These are phyloP conservation scores for Colletotrichum cordylinicola DNA, from an alignment of 2,329 filamentous ascomycete genomes.

Conservation along the genomic window DNA sequence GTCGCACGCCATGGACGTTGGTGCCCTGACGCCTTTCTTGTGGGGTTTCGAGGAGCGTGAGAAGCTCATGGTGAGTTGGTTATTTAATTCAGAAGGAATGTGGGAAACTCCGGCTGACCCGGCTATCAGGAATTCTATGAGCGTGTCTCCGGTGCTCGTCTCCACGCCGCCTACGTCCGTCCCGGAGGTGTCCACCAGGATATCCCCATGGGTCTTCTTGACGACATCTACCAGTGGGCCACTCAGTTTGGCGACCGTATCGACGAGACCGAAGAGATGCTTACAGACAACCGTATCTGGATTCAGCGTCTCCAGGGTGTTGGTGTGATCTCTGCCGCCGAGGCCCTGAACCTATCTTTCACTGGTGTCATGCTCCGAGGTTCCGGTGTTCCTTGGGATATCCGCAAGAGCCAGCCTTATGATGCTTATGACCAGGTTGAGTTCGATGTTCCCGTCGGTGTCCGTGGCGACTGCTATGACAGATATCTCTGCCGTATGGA, in stretches of 20 bases:
- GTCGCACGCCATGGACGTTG: constrained; percentile 98
- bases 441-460: constrained; percentile 95
- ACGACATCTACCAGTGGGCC: constrained; percentile 99
- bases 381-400: constrained; percentile 93
- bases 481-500: constrained; percentile 99
- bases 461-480: constrained; percentile 99
- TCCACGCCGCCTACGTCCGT: constrained; percentile 96
- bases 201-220: constrained; percentile 88
- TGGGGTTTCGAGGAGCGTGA: constrained; percentile 99
- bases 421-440: constrained; percentile 98
- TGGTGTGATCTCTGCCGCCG: constrained; percentile 87
- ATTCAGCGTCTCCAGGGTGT: constrained; percentile 90
- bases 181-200: constrained; percentile 97
- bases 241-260: constrained; percentile 98
- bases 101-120: background rate
- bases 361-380: constrained; percentile 97
- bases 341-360: constrained; percentile 97
- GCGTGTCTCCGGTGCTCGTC: constrained; percentile 95
- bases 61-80: constrained; percentile 88
- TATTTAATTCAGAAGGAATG: background rate
- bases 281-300: constrained; percentile 99
- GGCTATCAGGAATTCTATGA: constrained; percentile 92
- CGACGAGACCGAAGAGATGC: constrained; percentile 97
- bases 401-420: constrained; percentile 96
- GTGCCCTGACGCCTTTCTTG: constrained; percentile 95